Conservation (phyloP, 805 yeast species). For the Candida caryicola region DNA sequence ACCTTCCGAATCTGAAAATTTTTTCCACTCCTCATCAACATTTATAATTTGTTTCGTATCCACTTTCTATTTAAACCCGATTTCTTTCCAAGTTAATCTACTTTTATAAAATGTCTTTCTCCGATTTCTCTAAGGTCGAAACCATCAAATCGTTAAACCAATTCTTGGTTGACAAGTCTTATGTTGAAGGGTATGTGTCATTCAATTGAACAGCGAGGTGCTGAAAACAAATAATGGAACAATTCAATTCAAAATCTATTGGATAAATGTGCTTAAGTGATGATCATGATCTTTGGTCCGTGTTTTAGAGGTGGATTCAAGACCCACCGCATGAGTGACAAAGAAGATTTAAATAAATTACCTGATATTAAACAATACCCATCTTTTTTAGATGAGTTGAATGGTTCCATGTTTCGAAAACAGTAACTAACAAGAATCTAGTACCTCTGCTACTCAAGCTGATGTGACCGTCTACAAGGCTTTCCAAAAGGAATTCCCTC, state of each 20-base stretch:
- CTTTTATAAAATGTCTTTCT: slow-evolving; percentile 57
- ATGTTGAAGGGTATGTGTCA: slow-evolving; percentile 87
- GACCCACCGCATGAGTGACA: slow-evolving; percentile 95
- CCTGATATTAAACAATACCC: slow-evolving; percentile 12
- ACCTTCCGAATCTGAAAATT: not conserved
- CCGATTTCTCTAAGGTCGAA: slow-evolving; percentile 78
- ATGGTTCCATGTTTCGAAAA: slow-evolving; percentile 2
- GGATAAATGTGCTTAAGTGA: slow-evolving; percentile 36
- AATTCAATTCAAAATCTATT: not conserved
- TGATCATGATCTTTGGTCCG: slow-evolving; percentile 85
- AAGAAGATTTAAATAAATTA: slow-evolving; percentile 33
- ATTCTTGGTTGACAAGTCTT: slow-evolving; percentile 87
- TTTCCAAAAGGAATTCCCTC: slow-evolving; percentile 88
- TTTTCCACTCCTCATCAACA: slow-evolving; percentile 2
- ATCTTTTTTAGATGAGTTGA: not conserved
- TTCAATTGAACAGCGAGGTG: not conserved
- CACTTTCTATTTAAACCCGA: slow-evolving; percentile 5
- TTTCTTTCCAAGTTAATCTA: slow-evolving; percentile 4
- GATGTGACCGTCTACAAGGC: slow-evolving; percentile 93
- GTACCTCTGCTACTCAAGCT: slow-evolving; percentile 90
- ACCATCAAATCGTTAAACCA: slow-evolving; percentile 65
- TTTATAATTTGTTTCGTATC: not conserved
- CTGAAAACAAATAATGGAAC: no score
- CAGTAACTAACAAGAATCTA: slow-evolving; percentile 35
- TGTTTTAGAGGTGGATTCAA: slow-evolving; percentile 94